A percentile compares a stretch with the other conserved stretches of the same genome.
phyloP scores from a whole-genome alignment of 805 yeast genomes.

The Yamadazyma nakazawae region DNA sequence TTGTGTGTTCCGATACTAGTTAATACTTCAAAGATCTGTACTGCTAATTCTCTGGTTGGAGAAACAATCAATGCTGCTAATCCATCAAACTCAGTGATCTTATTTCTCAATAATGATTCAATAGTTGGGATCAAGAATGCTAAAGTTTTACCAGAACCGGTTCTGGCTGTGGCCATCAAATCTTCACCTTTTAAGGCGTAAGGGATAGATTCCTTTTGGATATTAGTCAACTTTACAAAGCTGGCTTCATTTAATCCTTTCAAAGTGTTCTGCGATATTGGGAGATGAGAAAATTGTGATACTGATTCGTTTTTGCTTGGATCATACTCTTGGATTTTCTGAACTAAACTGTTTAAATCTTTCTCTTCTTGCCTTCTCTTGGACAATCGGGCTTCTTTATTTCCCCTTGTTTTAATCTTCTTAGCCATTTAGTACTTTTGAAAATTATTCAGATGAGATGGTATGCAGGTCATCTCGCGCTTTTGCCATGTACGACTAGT shows the following conservation, averaged over 20 bases:
- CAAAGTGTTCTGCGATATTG: constrained; percentile 60
- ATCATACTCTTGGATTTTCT: constrained; percentile 54
- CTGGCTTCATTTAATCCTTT: constrained; percentile 78
- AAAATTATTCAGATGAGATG: constrained; percentile 3
- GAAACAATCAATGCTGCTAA: constrained; percentile 86
- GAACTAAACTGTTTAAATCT: constrained; percentile 42
- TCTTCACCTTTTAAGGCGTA: constrained; percentile 73
- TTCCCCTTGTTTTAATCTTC: constrained; percentile 16
- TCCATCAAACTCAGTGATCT: constrained; percentile 83
- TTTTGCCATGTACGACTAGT: constrained; percentile 1
- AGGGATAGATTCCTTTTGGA: constrained; percentile 79
- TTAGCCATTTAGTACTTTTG: constrained; percentile 18
- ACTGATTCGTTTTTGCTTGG: constrained; percentile 25
- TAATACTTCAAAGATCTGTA: constrained; percentile 85
- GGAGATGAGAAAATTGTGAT: constrained; percentile 70
- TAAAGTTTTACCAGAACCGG: constrained; percentile 88
- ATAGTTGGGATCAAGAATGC: constrained; percentile 82
- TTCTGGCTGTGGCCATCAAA: constrained; percentile 81
- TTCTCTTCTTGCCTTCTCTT: constrained; percentile 31
- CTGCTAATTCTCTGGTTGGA: constrained; percentile 89
- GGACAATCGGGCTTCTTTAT: constrained; percentile 13
- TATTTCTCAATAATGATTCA: constrained; percentile 62
- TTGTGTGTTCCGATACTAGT: constrained; percentile 75
- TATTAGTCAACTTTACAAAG: constrained; percentile 77
- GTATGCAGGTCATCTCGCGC: constrained; percentile 3